Evolutionary conservation across 2,329 filamentous ascomycete genomes (phyloP).

Genomic region (Sarocladium kiliense): DNA sequence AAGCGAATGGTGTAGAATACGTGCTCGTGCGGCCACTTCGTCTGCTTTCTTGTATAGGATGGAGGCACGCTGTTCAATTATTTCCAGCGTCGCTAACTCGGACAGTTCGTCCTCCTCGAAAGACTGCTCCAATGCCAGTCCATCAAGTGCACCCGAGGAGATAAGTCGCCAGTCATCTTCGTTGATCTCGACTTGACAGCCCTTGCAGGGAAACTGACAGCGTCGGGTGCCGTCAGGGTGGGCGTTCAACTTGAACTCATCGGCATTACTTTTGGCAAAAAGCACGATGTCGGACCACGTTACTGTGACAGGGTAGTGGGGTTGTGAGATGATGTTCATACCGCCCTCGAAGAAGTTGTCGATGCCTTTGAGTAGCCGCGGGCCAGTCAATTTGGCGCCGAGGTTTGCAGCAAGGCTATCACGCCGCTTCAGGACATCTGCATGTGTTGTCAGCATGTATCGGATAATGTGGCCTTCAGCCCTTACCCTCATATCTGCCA

Average conservation of each 20-base stretch:
- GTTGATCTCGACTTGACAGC: slow-evolving; percentile 75
- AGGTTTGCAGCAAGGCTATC: slow-evolving; percentile 84
- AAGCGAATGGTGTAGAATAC: slow-evolving; percentile 76
- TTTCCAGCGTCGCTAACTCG: slow-evolving; percentile 77
- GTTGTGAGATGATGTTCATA: slow-evolving; percentile 38
- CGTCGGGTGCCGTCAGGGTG: slow-evolving; percentile 63
- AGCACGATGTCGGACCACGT: slow-evolving; percentile 84
- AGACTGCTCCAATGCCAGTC: slow-evolving; percentile 64
- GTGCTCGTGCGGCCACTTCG: slow-evolving; percentile 56
- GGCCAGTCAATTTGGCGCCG: slow-evolving; percentile 75
- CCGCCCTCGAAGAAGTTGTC: slow-evolving; percentile 81
- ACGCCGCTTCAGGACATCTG: slow-evolving; percentile 73
- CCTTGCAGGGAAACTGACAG: slow-evolving; percentile 79
- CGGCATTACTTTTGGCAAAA: slow-evolving; percentile 74
- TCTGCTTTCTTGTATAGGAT: slow-evolving; percentile 78
- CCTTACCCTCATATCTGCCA: slow-evolving; percentile 66
- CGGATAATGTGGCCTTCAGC: slow-evolving; percentile 9
- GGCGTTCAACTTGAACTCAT: slow-evolving; percentile 69
- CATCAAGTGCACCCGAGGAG: slow-evolving; percentile 74
- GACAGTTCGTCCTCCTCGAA: slow-evolving; percentile 83
- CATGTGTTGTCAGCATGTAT: slow-evolving; percentile 14
- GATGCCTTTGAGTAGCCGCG: slow-evolving; percentile 79
- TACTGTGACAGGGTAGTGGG: slow-evolving; percentile 34
- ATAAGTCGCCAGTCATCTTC: slow-evolving; percentile 87
- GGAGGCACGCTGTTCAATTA: slow-evolving; percentile 72